Percentiles rank a stretch among this genome's conserved stretches.
phyloP scores from a whole-genome alignment of 768 basidiomycete species.

The Coprinopsis sp. region DNA sequence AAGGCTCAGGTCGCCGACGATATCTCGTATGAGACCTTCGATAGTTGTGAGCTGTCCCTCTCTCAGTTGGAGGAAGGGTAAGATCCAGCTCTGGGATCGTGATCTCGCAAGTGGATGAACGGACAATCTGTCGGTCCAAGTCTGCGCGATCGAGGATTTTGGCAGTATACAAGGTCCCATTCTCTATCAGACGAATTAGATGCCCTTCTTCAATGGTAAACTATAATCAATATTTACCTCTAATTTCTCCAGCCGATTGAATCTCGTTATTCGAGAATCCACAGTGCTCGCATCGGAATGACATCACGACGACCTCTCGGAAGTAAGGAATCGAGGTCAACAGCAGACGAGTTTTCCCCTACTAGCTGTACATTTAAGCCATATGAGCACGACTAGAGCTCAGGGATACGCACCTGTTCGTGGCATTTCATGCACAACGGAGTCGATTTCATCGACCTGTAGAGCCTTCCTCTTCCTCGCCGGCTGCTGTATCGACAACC shows the following conservation, averaged over 20 bases:
- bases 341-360: slow-evolving; percentile 87
- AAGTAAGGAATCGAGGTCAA: slow-evolving; percentile 95
- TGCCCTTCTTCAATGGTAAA: not conserved
- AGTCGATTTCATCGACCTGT: slow-evolving; percentile 75
- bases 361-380: slow-evolving; percentile 23
- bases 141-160: slow-evolving; percentile 70
- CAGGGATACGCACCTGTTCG: slow-evolving; percentile 62
- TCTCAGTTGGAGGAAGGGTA: slow-evolving; percentile 76
- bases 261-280: slow-evolving; percentile 89
- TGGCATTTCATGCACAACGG: slow-evolving; percentile 92
- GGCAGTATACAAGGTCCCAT: slow-evolving; percentile 78
- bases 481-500: slow-evolving; percentile 47
- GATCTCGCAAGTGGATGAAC: slow-evolving; percentile 78
- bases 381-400: not conserved
- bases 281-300: slow-evolving; percentile 94
- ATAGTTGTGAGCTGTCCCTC: slow-evolving; percentile 96
- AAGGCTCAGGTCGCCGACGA: slow-evolving; percentile 69
- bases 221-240: slow-evolving; percentile 48
- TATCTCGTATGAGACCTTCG: slow-evolving; percentile 85
- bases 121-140: slow-evolving; percentile 90
- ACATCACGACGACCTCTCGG: slow-evolving; percentile 91
- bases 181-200: slow-evolving; percentile 42
- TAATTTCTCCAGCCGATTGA: slow-evolving; percentile 81
- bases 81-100: slow-evolving; percentile 84
- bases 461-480: slow-evolving; percentile 8